Percentiles rank a stretch among this genome's conserved stretches.
Conservation (phyloP, 2,329 filamentous ascomycete species). For the Diaporthe humulicola region DNA sequence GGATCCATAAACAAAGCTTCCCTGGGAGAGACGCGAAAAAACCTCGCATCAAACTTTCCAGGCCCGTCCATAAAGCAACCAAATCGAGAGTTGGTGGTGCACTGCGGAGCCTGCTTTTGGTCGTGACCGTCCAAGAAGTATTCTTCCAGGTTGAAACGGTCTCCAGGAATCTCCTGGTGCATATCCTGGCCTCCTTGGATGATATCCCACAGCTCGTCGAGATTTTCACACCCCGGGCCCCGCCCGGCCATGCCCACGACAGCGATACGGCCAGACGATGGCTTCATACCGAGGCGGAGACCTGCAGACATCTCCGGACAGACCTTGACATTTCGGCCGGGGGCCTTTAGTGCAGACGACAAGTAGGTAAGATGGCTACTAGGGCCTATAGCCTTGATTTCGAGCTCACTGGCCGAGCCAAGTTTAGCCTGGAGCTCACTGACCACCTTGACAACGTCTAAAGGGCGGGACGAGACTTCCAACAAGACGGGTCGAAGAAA, state of each 20-base stretch:
- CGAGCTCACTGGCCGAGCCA: background rate
- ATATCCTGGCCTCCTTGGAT: constrained; percentile 43
- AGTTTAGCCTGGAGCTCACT: background rate
- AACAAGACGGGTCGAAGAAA: background rate
- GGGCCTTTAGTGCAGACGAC: background rate
- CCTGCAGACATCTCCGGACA: background rate
- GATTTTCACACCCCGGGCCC: background rate
- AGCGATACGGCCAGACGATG: background rate
- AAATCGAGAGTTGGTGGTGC: background rate
- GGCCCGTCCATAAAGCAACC: constrained; percentile 13
- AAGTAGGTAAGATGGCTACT: background rate
- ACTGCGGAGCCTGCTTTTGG: constrained; percentile 38
- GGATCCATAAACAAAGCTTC: constrained; percentile 7
- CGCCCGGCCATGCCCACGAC: background rate
- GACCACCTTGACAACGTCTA: background rate
- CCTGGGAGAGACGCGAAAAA: constrained; percentile 10
- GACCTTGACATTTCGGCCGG: background rate
- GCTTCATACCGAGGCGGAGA: background rate
- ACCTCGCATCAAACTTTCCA: background rate
- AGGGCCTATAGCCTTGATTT: background rate
- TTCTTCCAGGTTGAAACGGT: constrained; percentile 2
- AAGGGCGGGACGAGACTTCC: background rate
- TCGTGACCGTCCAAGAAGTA: constrained; percentile 42
- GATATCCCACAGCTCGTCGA: constrained; percentile 6
- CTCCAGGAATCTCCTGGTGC: constrained; percentile 36